Evolutionary conservation across 352 stramenopile species (phyloP), one percentile per base, ranked within the genome.

Genomic region (Elongisporangium undulatum): DNA sequence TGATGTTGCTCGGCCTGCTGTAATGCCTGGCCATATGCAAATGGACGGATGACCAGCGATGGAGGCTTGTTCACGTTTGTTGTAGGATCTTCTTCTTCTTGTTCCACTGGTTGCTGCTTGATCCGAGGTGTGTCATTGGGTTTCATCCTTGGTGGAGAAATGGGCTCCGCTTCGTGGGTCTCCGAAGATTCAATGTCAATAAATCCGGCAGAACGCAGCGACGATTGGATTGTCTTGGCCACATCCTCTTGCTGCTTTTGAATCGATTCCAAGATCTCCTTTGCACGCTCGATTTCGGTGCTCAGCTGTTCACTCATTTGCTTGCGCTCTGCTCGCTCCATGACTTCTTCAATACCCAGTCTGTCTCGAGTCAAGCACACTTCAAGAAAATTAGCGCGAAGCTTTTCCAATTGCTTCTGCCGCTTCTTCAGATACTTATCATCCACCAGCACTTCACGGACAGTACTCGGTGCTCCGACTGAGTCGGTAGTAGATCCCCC

Each of bases 371-470:
- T 41, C 7, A 63, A 62, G 26, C 66, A 77, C 10, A 81, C 75
- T 19, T 84, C 63, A 5, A 68, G 63, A 24, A 87, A 68, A 53
- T 85, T 61, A 10, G 58, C 55, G 23, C 83, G 80, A 23, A 94
- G 57, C 49, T 89, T 91, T 21, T 89, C 81, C 4, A 92, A 59
- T 53, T 94, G 85, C 15, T 83, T 86, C 52, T 90, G 69, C 5
- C 85, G 75, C 50, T 94, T 94, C 49, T 74, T 81, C 9, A 94
- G 50, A 48, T 94, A 94, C 56, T 78, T 78, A 15, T 92, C 80
- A 51, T 94, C 85, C 56, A 94, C 68, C 3, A 94, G 59, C 26
- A 90, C 75, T 16, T 82, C 63, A 26, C 72, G 69, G 19, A 75
- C 61, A 12, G 71, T 51, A 21, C 48, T 21, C 45, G 55, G n/a